Percentiles rank a stretch among this genome's conserved stretches.
These are phyloP conservation scores for Calonectria montana DNA, from an alignment of 2,329 filamentous ascomycete genomes.

Conservation along the genomic window DNA sequence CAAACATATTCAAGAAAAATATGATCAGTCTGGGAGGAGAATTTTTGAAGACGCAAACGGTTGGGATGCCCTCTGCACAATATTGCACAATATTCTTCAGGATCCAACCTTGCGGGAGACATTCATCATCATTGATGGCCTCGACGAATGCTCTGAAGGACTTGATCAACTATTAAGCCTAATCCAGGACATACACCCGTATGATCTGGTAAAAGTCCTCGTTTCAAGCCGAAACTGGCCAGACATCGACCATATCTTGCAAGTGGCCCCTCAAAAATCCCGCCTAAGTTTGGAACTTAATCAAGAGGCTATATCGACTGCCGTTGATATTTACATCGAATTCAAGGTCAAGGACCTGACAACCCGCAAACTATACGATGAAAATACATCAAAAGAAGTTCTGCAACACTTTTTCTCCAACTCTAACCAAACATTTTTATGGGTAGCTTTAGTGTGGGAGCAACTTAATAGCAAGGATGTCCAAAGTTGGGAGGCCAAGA, in stretches of 20 bases:
- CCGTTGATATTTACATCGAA: slow-evolving; percentile 52
- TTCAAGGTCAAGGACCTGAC: slow-evolving; percentile 48
- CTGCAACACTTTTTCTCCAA: slow-evolving; percentile 41
- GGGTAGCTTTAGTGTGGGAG: slow-evolving; percentile 38
- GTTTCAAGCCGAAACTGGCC: not conserved
- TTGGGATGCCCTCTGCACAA: not conserved
- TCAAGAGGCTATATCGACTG: slow-evolving; percentile 44
- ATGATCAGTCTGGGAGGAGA: not conserved
- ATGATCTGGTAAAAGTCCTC: not conserved
- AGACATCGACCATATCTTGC: slow-evolving; percentile 28
- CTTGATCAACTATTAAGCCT: not conserved
- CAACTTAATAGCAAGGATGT: slow-evolving; percentile 20
- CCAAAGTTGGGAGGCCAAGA: slow-evolving; percentile 20
- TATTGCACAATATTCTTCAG: not conserved
- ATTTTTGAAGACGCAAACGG: not conserved
- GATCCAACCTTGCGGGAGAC: not conserved
- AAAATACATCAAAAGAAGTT: slow-evolving; percentile 9
- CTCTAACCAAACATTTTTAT: slow-evolving; percentile 49
- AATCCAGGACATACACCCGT: not conserved
- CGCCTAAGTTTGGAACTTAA: slow-evolving; percentile 53
- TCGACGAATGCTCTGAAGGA: not conserved
- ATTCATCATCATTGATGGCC: not conserved
- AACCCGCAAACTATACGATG: slow-evolving; percentile 23
- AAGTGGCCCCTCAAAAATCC: slow-evolving; percentile 30
- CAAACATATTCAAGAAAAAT: not conserved